These are phyloP conservation scores for Aeschynomene evenia DNA, from an alignment of 306 rosid genomes.

Conservation along the genomic window DNA sequence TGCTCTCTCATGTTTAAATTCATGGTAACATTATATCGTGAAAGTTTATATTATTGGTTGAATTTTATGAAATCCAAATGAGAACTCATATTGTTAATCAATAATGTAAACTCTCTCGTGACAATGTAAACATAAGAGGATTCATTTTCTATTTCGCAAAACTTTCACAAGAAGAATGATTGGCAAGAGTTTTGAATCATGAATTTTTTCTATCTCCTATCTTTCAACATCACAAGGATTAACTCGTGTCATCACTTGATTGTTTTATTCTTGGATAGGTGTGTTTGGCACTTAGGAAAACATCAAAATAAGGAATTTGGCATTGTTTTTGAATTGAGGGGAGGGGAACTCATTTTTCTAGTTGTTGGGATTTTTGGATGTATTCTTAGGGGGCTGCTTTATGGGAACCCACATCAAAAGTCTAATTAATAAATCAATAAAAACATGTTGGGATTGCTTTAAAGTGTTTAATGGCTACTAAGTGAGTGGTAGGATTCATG, in stretches of 20 bases:
- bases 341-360: conserved; percentile 23
- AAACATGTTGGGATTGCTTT: conserved; percentile 44
- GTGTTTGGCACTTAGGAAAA: conserved; percentile 43
- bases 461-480: conserved; percentile 41
- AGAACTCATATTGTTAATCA: too few species aligned
- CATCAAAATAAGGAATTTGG: conserved; percentile 42
- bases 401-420: conserved; percentile 21
- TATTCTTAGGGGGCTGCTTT: conserved; percentile 44
- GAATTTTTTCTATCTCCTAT: conserved; percentile 31
- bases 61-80: too few species aligned
- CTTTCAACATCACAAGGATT: conserved; percentile 49
- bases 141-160: too few species aligned
- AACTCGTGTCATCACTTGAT: conserved; percentile 46
- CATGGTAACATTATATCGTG: too few species aligned
- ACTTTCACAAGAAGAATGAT: conserved; percentile 39
- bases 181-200: conserved; percentile 46
- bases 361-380: conserved; percentile 55
- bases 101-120: too few species aligned
- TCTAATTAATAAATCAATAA: background rate
- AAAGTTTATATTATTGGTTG: too few species aligned
- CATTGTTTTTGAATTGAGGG: conserved; percentile 39
- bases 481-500: conserved; percentile 44
- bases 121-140: too few species aligned
- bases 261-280: conserved; percentile 34
- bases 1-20: too few species aligned